Evolutionary conservation across 2,329 filamentous ascomycete genomes (phyloP).

Genomic region (Hypoxylon sp.): DNA sequence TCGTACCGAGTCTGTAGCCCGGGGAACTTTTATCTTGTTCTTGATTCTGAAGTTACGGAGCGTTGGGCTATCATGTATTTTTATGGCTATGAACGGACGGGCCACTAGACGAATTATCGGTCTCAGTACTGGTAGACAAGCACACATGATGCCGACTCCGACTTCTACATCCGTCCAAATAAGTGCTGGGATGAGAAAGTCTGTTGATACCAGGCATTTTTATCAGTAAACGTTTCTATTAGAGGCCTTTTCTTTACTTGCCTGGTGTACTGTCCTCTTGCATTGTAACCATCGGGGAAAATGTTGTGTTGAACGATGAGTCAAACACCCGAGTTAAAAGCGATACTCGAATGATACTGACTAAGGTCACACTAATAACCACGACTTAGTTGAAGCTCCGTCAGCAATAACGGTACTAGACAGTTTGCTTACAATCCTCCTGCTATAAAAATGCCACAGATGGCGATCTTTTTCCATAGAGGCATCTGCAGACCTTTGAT

Average conservation of each 20-base stretch:
- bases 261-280: neutral
- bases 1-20: neutral
- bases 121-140: neutral
- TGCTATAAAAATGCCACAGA: neutral
- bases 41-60: neutral
- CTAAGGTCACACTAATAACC: neutral
- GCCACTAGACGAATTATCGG: neutral
- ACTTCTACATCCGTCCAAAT: neutral
- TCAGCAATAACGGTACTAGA: neutral
- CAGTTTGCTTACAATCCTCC: neutral
- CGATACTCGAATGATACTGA: neutral
- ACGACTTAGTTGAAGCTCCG: neutral
- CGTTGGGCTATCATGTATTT: neutral
- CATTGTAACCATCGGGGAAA: neutral
- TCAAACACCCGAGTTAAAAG: neutral
- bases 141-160: neutral
- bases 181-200: neutral
- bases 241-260: neutral
- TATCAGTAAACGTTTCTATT: neutral
- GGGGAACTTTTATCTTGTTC: neutral
- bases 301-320: neutral
- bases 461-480: constrained; percentile 1
- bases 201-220: neutral
- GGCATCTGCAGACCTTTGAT: neutral
- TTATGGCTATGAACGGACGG: neutral